phyloP scores from a whole-genome alignment of 2,329 filamentous ascomycete genomes.

The Trichoderma arundinaceum region DNA sequence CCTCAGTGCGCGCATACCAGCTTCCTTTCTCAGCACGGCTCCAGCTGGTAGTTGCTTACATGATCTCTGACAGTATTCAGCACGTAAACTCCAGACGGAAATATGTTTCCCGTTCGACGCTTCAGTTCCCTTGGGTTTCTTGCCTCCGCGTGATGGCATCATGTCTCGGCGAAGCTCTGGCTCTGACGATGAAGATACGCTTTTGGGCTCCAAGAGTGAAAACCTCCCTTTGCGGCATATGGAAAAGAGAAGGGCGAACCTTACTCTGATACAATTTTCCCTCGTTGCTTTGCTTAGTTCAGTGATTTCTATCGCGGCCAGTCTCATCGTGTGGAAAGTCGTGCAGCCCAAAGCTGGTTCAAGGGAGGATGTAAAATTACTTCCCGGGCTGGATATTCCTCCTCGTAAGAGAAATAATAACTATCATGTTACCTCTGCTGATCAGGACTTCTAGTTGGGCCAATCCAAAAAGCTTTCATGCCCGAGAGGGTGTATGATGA shows the following conservation, averaged over 20 bases:
- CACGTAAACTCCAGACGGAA: background rate
- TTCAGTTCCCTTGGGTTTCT: background rate
- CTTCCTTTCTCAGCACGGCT: slow-evolving; percentile 11
- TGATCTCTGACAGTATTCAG: background rate
- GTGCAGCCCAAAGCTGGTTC: background rate
- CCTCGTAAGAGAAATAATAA: slow-evolving; percentile 5
- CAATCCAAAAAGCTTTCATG: slow-evolving; percentile 24
- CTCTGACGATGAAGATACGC: slow-evolving; percentile 22
- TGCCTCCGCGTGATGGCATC: background rate
- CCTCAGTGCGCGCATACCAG: background rate
- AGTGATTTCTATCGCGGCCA: slow-evolving; percentile 6
- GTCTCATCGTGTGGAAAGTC: slow-evolving; percentile 18
- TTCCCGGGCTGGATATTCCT: slow-evolving; percentile 17
- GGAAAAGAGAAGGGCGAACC: slow-evolving; percentile 4
- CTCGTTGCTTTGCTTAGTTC: slow-evolving; percentile 24
- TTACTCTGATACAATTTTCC: background rate
- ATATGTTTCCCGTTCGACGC: background rate
- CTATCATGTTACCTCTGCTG: background rate
- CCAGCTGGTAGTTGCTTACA: background rate
- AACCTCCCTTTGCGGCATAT: background rate
- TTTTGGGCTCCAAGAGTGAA: slow-evolving; percentile 20
- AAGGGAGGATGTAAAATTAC: slow-evolving; percentile 1
- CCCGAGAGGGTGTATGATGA: slow-evolving; percentile 26
- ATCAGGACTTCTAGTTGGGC: slow-evolving; percentile 1
- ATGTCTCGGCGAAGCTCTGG: slow-evolving; percentile 26